Conservation (phyloP, 345 rosid genomes). For the Brassica juncea region DNA sequence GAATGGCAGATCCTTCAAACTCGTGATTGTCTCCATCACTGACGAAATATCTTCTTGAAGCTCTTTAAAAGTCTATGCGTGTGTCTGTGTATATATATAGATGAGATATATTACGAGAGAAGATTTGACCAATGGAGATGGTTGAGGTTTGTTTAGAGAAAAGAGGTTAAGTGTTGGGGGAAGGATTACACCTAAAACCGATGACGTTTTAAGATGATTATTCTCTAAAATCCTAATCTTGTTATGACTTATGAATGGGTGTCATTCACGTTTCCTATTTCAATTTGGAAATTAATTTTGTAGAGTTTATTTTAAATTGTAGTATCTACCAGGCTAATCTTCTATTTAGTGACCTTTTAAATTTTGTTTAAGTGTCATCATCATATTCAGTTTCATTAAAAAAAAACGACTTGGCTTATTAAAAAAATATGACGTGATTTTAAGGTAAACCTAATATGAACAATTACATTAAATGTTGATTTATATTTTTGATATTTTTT, state of each 20-base stretch:
- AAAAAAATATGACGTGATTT: no score
- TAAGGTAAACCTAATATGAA: no score
- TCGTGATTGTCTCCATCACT: conserved; percentile 21
- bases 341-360: background rate
- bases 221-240: background rate
- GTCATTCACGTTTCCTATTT: background rate
- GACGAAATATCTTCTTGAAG: background rate
- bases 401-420: no score
- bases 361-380: background rate
- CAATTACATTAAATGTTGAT: no score
- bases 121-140: conserved; percentile 4
- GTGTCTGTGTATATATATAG: background rate
- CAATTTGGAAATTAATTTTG: background rate
- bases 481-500: no score
- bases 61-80: background rate
- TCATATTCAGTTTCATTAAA: no score
- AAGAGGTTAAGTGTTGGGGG: conserved; percentile 8
- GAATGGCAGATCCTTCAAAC: conserved; percentile 21
- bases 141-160: conserved; percentile 40
- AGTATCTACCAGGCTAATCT: background rate
- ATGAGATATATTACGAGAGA: background rate
- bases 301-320: background rate
- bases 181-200: conserved; percentile 14
- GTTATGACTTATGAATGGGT: background rate
- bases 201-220: background rate